Conservation (phyloP, 2,329 filamentous ascomycete genomes). For the Tolypocladium cylindrosporum region DNA sequence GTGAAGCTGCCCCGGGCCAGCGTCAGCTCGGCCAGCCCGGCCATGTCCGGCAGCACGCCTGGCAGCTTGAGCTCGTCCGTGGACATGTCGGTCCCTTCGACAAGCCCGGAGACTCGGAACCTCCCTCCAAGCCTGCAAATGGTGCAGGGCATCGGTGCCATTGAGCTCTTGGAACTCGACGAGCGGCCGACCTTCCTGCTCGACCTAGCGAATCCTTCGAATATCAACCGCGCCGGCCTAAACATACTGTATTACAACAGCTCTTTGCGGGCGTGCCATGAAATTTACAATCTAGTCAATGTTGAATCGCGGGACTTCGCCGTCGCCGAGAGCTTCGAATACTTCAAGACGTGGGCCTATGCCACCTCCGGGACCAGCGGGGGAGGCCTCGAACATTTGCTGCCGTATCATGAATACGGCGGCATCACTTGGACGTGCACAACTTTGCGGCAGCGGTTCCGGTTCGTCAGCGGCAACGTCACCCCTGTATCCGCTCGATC, state of each 20-base stretch:
- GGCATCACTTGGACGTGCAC: conserved; percentile 61
- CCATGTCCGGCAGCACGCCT: conserved; percentile 38
- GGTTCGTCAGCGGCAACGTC: conserved; percentile 53
- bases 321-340: conserved; percentile 38
- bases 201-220: conserved; percentile 51
- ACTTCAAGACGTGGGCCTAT: conserved; percentile 59
- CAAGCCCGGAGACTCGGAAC: conserved; percentile 41
- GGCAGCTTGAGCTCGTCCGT: conserved; percentile 44
- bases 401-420: conserved; percentile 50
- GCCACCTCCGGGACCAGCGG: conserved; percentile 41
- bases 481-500: conserved; percentile 22
- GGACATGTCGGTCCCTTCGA: conserved; percentile 38
- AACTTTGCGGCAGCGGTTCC: conserved; percentile 57
- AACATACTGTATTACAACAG: conserved; percentile 60
- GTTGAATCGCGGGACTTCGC: conserved; percentile 34
- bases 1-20: conserved; percentile 45
- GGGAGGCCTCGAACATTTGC: conserved; percentile 40
- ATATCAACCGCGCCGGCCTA: conserved; percentile 42
- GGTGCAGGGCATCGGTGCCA: conserved; percentile 54
- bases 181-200: conserved; percentile 68
- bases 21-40: conserved; percentile 36
- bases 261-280: conserved; percentile 48
- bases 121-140: conserved; percentile 40
- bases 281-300: conserved; percentile 45
- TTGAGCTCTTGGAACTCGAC: conserved; percentile 69